These are phyloP conservation scores for Neurospora sp. DNA, from an alignment of 495 filamentous ascomycete species.

Conservation along the genomic window DNA sequence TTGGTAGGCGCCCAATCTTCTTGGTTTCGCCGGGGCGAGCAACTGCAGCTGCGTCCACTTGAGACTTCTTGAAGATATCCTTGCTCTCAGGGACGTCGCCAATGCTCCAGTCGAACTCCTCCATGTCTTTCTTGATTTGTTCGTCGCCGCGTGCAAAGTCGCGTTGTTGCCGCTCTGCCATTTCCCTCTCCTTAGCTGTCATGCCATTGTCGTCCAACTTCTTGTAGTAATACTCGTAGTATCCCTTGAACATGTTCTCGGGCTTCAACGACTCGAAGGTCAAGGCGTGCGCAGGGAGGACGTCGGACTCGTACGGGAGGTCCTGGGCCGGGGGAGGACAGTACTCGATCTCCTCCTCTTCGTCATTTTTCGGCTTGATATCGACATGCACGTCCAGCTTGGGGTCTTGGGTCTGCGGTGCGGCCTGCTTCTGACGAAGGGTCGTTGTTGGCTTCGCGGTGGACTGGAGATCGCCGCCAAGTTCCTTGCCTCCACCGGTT, in stretches of 20 bases:
- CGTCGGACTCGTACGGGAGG: constrained; percentile 66
- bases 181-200: constrained; percentile 48
- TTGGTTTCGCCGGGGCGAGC: constrained; percentile 8
- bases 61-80: constrained; percentile 17
- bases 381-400: constrained; percentile 34
- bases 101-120: constrained; percentile 43
- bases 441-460: constrained; percentile 26
- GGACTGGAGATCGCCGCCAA: constrained; percentile 31
- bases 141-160: constrained; percentile 47
- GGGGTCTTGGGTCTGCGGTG: constrained; percentile 32
- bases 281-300: constrained; percentile 50
- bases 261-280: constrained; percentile 38
- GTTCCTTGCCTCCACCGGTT: constrained; percentile 30
- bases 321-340: constrained; percentile 42
- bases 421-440: constrained; percentile 27
- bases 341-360: constrained; percentile 52
- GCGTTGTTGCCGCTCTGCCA: constrained; percentile 43
- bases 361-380: constrained; percentile 20
- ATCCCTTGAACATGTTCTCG: constrained; percentile 60
- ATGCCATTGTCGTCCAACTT: constrained; percentile 59
- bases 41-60: constrained; percentile 1
- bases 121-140: constrained; percentile 47
- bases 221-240: constrained; percentile 54
- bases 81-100: constrained; percentile 25
- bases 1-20: constrained; percentile 10